Evolutionary conservation across 306 rosid genomes (phyloP).

Genomic region (Dalbergia oliveri): DNA sequence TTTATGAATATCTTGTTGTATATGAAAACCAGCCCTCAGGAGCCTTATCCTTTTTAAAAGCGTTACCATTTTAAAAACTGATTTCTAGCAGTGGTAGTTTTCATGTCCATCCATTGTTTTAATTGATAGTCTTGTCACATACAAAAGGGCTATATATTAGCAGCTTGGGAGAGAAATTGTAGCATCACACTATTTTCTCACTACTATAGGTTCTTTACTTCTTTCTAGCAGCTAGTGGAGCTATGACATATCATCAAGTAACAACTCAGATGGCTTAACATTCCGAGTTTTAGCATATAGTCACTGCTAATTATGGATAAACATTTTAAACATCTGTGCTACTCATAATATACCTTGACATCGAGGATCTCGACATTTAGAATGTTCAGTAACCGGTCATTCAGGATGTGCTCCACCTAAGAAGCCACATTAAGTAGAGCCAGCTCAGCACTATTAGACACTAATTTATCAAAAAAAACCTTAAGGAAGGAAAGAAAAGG

Average conservation of each 20-base stretch:
- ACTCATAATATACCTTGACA: constrained; percentile 61
- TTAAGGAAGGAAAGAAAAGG: too few relatives aligned
- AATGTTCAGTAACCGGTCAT: constrained; percentile 67
- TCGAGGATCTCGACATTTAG: constrained; percentile 76
- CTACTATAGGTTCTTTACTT: not conserved
- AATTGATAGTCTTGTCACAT: not conserved
- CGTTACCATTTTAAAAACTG: constrained; percentile 1
- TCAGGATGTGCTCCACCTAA: constrained; percentile 80
- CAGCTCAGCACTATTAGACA: constrained; percentile 41
- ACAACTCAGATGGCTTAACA: constrained; percentile 30
- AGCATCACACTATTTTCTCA: not conserved
- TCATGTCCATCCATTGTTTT: not conserved
- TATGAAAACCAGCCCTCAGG: constrained; percentile 20
- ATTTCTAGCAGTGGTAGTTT: constrained; percentile 2
- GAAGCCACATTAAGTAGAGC: constrained; percentile 43
- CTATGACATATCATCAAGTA: constrained; percentile 25
- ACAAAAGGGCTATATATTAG: not conserved
- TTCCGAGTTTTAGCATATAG: constrained; percentile 6
- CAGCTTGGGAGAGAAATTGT: not conserved
- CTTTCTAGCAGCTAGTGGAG: not conserved
- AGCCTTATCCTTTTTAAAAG: constrained; percentile 21
- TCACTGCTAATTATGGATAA: constrained; percentile 5
- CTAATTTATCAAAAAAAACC: not conserved
- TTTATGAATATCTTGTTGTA: constrained; percentile 9
- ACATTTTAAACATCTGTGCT: not conserved